Base-by-base conservation (phyloP, 805 yeast genomes). In the Ascoidea rubescens region DNA sequence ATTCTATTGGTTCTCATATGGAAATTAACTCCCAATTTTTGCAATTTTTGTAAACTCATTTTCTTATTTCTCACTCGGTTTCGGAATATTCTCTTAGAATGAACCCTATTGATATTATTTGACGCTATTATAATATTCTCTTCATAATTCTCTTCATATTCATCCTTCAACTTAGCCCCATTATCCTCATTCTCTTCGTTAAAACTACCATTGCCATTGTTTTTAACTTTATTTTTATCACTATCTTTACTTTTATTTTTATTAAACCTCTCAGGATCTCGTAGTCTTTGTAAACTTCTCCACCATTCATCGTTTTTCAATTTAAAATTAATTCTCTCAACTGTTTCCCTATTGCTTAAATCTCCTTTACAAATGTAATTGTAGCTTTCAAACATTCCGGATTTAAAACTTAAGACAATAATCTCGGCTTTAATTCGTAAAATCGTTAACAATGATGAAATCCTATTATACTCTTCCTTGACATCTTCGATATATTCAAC, bases 261-360 rank as follows among this genome's bases (percentile, higher is more conserved):
- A 52, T 47, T 52, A 43, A 21, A 17, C 31, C 6, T 50, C 44
- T 51, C 50, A 5, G 28, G 16, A 5, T 65, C 62, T 53, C 96
- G 74, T 0, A 85, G 81, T 48, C 73, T 78, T 44, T 72, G 68
- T 51, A 88, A 67, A 52, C 82, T 82, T 48, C 67, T 67, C 96
- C 96, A 93, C 97, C 98, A 91, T 51, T 79, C 83, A 53, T 85
- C 90, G n/a, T 72, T 68, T 28, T 68, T 69, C 49, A 91, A 66
- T 0, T 70, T 63, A 12, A 60, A 56, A 49, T 82, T 75, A 6
- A 89, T 78, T 31, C 68, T 71, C 1, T 72, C 74, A 28, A 69
- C 60, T 42, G 61, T 65, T 2, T 51, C 53, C 0, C 62, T 48
- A 28, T 68, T 68, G 1, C 17, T 12, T 8, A 31, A 48, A 17